Base-by-base conservation (phyloP, 2,329 filamentous ascomycete species). In the Fusarium phyllophilum region DNA sequence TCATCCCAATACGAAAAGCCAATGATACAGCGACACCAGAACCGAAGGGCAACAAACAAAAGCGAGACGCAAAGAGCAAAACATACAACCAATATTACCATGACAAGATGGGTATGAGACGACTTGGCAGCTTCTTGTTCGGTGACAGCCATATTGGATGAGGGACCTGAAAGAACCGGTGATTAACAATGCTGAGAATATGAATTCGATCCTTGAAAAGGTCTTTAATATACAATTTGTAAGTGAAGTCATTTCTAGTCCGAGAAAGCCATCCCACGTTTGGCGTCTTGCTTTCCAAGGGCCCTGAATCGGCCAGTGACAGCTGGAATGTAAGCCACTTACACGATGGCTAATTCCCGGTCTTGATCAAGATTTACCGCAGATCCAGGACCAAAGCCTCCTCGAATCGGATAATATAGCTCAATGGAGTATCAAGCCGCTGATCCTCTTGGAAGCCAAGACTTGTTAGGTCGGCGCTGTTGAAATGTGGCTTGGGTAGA, bases 1-100 rank as follows among this genome's bases (percentile, higher is more conserved):
- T 76, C 74, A 24, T 76, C 74, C 31, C 62, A 52, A 0, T 70
- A 70, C 22, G 63, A 29, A 6, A 52, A 8, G 1, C 51, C 52
- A 10, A 54, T 71, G 1, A 39, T 20, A 14, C 24, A 29, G 7
- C 74, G 74, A 55, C 61, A 75, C 58, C 58, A 60, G 1, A 75
- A 13, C 10, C 74, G 62, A 51, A 77, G 31, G 1, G 12, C 49
- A 13, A 76, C 51, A 39, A 71, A 61, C 11, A 66, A 14, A 13
- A 60, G 11, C 1, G 66, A 58, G 13, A 68, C 12, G 17, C 8
- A n/a, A 0, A 68, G 36, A 4, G 68, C 11, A 15, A 63, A 38
- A 2, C 59, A 36, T 5, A 57, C 62, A 3, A 70, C 69, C 4
- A 34, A 31, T n/a, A 74, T 56, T 18, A 67, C 26, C 8, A 62